Evolutionary conservation across 2,329 filamentous ascomycete species (phyloP), one percentile per base, ranked within the genome.

Genomic region (Fusarium sp.): DNA sequence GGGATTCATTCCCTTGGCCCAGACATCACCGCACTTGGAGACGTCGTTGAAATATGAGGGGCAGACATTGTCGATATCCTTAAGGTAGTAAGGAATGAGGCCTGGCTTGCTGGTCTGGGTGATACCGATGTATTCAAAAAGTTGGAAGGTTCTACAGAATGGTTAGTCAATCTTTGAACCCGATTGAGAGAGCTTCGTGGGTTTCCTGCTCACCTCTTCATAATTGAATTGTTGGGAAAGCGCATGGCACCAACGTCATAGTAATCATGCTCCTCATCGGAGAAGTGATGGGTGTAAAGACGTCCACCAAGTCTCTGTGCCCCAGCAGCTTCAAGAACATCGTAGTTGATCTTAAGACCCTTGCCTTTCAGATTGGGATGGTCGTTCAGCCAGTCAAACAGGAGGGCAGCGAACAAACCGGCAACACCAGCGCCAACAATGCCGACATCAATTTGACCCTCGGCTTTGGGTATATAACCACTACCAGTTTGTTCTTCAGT

Each of bases 281-380:
- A 42, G n/a, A 71, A 71, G 18, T 69, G 24, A 18, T 71, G 60
- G 13, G 69, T 71, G 22, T 61, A 71, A 2, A 71, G 22, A 4
- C 67, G 67, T 0, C 69, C 64, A 3, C 69, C 69, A 4, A 69
- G 40, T 4, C 67, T 32, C 0, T 65, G 18, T 6, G 24, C 25
- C 0, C 53, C 61, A 0, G 64, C 60, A 2, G 69, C 67, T 11
- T 71, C 69, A 7, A 65, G 30, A 2, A 71, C 62, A 3, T 71
- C 59, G 27, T 71, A 71, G 0, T 46, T 46, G 18, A 55, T 55
- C 10, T 27, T 58, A 2, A 18, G 52, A n/a, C 20, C 14, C 0
- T 62, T 49, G 3, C 41, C 52, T 6, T 56, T 24, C 1, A 70
- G 25, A 2, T 41, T 11, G 2, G 22, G 11, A 45, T 55, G 52